A percentile compares a stretch with the other conserved stretches of the same genome.
phyloP scores from a whole-genome alignment of 371 early-diverging fungal genomes.

The Blakeslea trispora region DNA sequence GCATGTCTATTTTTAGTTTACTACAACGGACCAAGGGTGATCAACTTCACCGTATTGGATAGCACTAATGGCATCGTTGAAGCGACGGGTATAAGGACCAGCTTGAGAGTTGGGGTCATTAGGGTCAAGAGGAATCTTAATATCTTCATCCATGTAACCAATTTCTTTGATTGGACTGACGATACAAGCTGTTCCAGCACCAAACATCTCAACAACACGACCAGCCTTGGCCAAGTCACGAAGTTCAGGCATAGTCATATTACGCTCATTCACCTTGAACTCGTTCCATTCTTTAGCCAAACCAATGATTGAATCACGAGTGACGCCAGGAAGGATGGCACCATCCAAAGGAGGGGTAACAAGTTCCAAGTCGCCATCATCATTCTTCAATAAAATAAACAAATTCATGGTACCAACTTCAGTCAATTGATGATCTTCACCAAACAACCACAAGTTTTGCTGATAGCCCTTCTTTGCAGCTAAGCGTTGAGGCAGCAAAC shows the following conservation, averaged over 20 bases:
- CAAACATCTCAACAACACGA: constrained; percentile 82
- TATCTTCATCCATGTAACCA: constrained; percentile 67
- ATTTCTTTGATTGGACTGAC: constrained; percentile 92
- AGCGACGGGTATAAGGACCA: constrained; percentile 86
- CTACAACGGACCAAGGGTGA: constrained; percentile 71
- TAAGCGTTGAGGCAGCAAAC: constrained; percentile 84
- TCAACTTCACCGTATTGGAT: constrained; percentile 94
- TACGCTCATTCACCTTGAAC: constrained; percentile 88
- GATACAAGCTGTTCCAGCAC: constrained; percentile 96
- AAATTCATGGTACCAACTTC: constrained; percentile 98
- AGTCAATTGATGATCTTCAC: constrained; percentile 81
- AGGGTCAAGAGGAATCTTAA: constrained; percentile 89
- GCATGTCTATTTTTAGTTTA: constrained; percentile 36
- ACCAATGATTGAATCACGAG: constrained; percentile 90
- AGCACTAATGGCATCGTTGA: constrained; percentile 87
- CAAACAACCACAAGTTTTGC: constrained; percentile 96
- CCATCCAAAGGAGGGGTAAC: constrained; percentile 95
- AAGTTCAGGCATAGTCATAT: constrained; percentile 84
- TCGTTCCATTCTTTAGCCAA: constrained; percentile 86
- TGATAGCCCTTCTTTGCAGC: constrained; percentile 86
- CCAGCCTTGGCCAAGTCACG: constrained; percentile 72
- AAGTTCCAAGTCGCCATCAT: constrained; percentile 78
- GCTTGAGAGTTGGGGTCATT: constrained; percentile 77
- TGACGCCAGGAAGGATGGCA: constrained; percentile 95
- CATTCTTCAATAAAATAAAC: constrained; percentile 85